Evolutionary conservation across 2,329 filamentous ascomycete species (phyloP).

Genomic region (Aspergillus piperis): DNA sequence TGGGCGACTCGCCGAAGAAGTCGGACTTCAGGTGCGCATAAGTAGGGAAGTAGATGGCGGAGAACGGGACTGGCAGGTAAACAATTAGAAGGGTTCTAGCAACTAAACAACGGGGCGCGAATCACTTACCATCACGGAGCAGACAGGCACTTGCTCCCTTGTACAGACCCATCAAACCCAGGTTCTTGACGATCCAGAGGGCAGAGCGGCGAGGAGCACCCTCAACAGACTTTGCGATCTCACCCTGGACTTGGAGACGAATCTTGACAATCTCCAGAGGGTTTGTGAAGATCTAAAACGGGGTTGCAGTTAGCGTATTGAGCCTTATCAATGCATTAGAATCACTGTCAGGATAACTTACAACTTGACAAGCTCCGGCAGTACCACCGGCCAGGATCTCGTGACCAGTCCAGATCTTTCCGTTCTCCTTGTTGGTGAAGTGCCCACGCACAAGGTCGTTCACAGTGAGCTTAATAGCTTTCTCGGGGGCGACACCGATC

Average conservation of each 20-base stretch:
- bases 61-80: conserved; percentile 72
- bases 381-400: conserved; percentile 87
- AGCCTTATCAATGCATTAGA: neutral
- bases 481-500: conserved; percentile 97
- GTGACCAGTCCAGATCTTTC: conserved; percentile 67
- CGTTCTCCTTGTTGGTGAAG: conserved; percentile 72
- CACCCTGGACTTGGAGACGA: conserved; percentile 93
- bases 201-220: conserved; percentile 84
- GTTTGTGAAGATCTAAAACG: conserved; percentile 82
- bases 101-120: neutral
- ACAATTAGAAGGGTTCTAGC: conserved; percentile 11
- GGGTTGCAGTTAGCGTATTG: conserved; percentile 10
- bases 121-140: conserved; percentile 68
- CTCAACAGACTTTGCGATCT: conserved; percentile 84
- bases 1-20: conserved; percentile 83
- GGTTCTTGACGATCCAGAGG: conserved; percentile 95
- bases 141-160: conserved; percentile 95
- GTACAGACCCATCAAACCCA: conserved; percentile 92
- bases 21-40: conserved; percentile 95
- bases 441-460: conserved; percentile 85
- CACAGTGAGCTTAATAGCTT: conserved; percentile 98
- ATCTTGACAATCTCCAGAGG: conserved; percentile 99
- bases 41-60: conserved; percentile 96
- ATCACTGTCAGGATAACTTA: conserved; percentile 54
- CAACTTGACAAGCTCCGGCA: conserved; percentile 93